Base-by-base conservation (phyloP, 805 yeast species). In the Starmera pachycereana region DNA sequence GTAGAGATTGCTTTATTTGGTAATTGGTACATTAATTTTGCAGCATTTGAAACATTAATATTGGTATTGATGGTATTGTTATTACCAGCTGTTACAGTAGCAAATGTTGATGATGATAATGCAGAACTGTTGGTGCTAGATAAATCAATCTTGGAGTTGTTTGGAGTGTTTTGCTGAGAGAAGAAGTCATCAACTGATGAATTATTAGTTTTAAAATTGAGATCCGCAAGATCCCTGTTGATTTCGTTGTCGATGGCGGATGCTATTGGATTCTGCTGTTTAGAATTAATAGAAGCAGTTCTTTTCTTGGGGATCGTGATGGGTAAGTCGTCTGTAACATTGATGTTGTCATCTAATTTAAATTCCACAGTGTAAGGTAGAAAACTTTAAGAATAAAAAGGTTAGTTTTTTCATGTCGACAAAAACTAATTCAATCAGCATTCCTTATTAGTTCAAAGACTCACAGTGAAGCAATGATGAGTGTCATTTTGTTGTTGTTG, bases 341-440 rank as follows among this genome's bases (percentile, higher is more conserved):
- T 49, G 7, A 47, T 44, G 13, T 51, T 42, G 7, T 57, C 57
- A 13, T 58, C 51, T 32, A 64, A 47, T 45, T 64, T 63, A 48
- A 66, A 65, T 46, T 81, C 84, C n/a, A 81, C 87, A 4, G 87
- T 78, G 51, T 77, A 77, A 2, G 92, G 92, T 36, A 82, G 63
- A 49, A 81, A 81, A 37, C 82, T n/a, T n/a, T 74, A 43, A 19
- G 6, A 12, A 14, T 10, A 9, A 36, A 8, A n/a, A 14, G 12
- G 14, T 8, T 18, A 12, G 18, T 13, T 13, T 27, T 32, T n/a
- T 10, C 34, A n/a, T n/a, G n/a, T n/a, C n/a, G n/a, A n/a, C n/a
- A n/a, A n/a, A n/a, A n/a, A n/a, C n/a, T n/a, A n/a, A n/a, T n/a
- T n/a, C n/a, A n/a, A n/a, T n/a, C n/a, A n/a, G n/a, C n/a, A n/a